Percentiles rank a stretch among this genome's conserved stretches.
Conservation (phyloP, 2,329 filamentous ascomycete species). For the Hortaea werneckii region DNA sequence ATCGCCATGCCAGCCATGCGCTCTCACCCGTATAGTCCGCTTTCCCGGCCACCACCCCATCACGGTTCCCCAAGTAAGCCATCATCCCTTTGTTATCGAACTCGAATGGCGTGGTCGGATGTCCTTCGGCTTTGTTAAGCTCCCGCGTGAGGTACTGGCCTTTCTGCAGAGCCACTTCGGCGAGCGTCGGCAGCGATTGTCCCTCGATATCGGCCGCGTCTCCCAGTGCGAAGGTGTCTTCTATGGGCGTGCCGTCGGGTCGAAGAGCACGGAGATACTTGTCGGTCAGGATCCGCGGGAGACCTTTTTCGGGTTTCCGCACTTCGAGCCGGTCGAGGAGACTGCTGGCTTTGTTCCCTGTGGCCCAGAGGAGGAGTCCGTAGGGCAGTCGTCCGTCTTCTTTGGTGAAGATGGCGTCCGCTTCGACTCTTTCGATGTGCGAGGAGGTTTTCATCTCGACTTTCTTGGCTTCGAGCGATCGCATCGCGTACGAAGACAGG, state of each 20-base stretch:
- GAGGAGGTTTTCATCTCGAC: conserved; percentile 31
- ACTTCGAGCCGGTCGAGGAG: conserved; percentile 26
- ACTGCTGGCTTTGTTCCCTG: conserved; percentile 27
- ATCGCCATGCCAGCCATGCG: conserved; percentile 37
- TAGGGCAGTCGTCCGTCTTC: conserved; percentile 27
- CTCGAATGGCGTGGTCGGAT: conserved; percentile 21
- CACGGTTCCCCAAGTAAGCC: conserved; percentile 33
- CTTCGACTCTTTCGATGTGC: conserved; percentile 28
- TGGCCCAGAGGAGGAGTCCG: conserved; percentile 32
- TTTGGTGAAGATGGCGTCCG: conserved; percentile 26
- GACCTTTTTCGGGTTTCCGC: conserved; percentile 21
- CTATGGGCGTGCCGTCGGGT: conserved; percentile 16
- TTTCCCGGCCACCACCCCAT: conserved; percentile 32
- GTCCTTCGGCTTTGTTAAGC: conserved; percentile 15
- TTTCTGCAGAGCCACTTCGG: conserved; percentile 31
- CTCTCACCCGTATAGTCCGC: conserved; percentile 31
- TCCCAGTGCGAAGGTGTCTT: conserved; percentile 26
- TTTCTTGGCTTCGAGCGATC: conserved; percentile 26
- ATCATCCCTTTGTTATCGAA: conserved; percentile 30
- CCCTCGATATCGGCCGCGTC: conserved; percentile 32
- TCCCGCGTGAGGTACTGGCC: conserved; percentile 26
- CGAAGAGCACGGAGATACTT: conserved; percentile 18
- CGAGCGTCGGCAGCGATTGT: conserved; percentile 25
- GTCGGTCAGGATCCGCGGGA: conserved; percentile 29
- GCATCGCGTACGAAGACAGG: conserved; percentile 32